Conservation (phyloP, 495 filamentous ascomycete species). For the Usnea hakonensis region DNA sequence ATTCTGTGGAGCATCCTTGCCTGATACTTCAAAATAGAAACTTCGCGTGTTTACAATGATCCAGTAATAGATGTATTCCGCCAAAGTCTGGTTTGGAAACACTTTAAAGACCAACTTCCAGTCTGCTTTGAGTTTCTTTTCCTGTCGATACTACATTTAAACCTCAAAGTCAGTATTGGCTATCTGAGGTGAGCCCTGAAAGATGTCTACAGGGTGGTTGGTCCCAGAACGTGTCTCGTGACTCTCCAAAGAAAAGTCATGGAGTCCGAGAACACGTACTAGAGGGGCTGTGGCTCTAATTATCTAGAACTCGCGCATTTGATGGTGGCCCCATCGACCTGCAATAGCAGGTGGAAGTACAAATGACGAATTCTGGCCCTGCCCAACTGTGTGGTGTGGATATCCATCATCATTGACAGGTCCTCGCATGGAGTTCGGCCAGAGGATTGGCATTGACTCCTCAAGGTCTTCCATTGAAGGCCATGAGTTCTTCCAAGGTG, state of each 20-base stretch:
- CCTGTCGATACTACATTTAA: conserved; percentile 50
- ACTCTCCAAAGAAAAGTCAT: too few relatives aligned
- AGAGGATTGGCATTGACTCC: conserved; percentile 60
- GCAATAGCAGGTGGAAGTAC: conserved; percentile 40
- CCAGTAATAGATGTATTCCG: conserved; percentile 64
- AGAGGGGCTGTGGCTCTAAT: conserved; percentile 38
- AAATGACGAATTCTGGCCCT: background rate
- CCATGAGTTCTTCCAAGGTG: conserved; percentile 61
- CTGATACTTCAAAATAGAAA: conserved; percentile 61
- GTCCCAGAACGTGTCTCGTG: too few relatives aligned
- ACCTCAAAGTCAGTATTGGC: too few relatives aligned
- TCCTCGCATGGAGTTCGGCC: conserved; percentile 43
- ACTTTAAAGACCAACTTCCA: conserved; percentile 46
- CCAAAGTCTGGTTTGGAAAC: conserved; percentile 45
- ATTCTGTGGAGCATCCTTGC: conserved; percentile 41
- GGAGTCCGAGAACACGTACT: too few relatives aligned
- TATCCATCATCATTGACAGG: background rate
- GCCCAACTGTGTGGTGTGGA: background rate
- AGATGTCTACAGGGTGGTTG: too few relatives aligned
- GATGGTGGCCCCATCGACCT: conserved; percentile 28
- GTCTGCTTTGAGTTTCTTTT: conserved; percentile 53
- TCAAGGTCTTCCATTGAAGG: conserved; percentile 53
- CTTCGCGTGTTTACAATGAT: conserved; percentile 74
- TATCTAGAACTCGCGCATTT: conserved; percentile 11
- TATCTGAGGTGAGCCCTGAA: too few relatives aligned